These are phyloP conservation scores for Pichia sp. DNA, from an alignment of 1,139 yeast genomes.

Conservation along the genomic window DNA sequence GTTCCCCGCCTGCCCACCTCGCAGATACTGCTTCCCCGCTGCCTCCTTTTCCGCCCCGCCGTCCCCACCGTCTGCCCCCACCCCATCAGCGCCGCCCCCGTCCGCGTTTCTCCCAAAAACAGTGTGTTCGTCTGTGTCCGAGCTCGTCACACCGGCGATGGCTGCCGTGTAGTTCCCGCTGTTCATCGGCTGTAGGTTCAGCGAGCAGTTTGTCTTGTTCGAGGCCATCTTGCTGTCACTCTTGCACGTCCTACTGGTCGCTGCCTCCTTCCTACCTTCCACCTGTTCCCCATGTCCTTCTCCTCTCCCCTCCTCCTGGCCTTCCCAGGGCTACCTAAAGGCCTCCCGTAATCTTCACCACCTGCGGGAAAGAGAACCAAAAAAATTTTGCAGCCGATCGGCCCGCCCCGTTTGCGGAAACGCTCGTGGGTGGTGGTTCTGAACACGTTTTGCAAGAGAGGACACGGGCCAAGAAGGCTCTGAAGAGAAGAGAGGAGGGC, in stretches of 20 bases:
- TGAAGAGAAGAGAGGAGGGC: neutral
- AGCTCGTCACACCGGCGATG: constrained; percentile 23
- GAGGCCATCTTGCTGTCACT: constrained; percentile 20
- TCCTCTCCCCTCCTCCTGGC: neutral
- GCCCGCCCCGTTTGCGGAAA: neutral
- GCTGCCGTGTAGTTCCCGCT: constrained; percentile 31
- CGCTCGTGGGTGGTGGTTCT: neutral
- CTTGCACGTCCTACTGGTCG: neutral
- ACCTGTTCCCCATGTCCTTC: neutral
- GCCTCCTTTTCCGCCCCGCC: neutral
- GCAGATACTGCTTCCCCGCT: neutral
- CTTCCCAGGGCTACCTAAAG: neutral
- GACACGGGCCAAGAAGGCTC: neutral
- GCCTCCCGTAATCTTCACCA: neutral
- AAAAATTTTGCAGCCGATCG: neutral
- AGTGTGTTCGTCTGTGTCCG: constrained; percentile 9
- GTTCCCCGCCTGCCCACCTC: neutral
- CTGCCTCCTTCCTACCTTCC: neutral
- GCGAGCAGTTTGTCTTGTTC: constrained; percentile 23
- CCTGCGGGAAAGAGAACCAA: neutral
- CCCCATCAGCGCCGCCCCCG: neutral
- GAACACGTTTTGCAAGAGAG: neutral
- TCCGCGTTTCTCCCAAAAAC: neutral
- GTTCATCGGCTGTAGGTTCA: constrained; percentile 30
- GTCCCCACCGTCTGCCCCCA: neutral